Base-by-base conservation (phyloP, 164 flowering plant species). In the Liriodendron chinense region DNA sequence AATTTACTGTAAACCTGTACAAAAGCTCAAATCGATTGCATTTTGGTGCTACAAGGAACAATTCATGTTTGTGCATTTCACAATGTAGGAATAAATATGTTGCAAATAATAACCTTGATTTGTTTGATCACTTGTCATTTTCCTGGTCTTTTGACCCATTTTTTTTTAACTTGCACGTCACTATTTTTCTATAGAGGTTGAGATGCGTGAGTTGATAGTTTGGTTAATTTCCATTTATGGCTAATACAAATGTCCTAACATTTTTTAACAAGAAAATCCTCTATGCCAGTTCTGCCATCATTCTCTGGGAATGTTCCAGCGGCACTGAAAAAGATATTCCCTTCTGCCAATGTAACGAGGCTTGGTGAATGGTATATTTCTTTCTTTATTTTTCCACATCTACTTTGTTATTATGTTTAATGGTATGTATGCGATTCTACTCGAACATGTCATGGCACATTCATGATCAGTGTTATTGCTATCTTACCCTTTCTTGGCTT, bases 301-400 rank as follows among this genome's bases (percentile, higher is more conserved):
- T 96, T 96, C 85, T 92, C 99, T 77, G 99, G 98, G 50, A 96
- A 91, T 72, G 97, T 96, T 84, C 99, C 99, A 69, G 94, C 87
- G 68, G 92, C 96, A 74, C 71, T 96, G 72, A 86, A 79, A 78
- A 86, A 75, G 70, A 87, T 84, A 65, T 90, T 83, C 74, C 98
- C 97, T 76, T 86, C 90, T 47, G 97, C 99, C 76, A 92, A 89
- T 80, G 92, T 96, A 65, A 90, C 94, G 69, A 87, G 91, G 80
- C 95, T 96, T 56, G 98, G 95, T 66, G 89, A 94, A 57, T 96
- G 99, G 99, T 96, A 94, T 34, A 34, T 61, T 56, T 73, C 22
- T 53, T 72, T 74, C 23, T 71, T 69, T 73, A 23, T 47, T 48
- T 78, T 47, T 23, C 50, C 25, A 20, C 68, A 70, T 23, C 25